phyloP scores from a whole-genome alignment of 306 rosid genomes.

The Datisca glomerata region DNA sequence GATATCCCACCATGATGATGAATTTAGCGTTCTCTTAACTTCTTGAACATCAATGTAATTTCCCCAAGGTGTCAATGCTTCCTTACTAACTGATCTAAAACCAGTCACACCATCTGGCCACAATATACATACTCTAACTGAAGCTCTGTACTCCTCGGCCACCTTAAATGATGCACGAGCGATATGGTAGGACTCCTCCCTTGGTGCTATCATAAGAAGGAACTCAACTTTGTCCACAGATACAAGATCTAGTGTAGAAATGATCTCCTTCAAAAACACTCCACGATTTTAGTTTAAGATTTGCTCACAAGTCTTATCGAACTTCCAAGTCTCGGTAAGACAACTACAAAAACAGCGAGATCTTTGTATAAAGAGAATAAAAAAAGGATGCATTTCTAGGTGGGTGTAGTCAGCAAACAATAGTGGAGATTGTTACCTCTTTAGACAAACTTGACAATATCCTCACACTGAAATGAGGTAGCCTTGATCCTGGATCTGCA shows the following conservation, averaged over 20 bases:
- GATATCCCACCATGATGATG: slow-evolving; percentile 58
- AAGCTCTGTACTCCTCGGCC: slow-evolving; percentile 41
- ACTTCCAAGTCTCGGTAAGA: too few relatives aligned
- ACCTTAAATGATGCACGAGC: slow-evolving; percentile 55
- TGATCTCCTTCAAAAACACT: slow-evolving; percentile 27
- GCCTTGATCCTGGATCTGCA: slow-evolving; percentile 71
- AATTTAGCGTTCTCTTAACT: slow-evolving; percentile 26
- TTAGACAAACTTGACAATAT: slow-evolving; percentile 20
- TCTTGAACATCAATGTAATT: slow-evolving; percentile 49
- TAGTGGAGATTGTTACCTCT: slow-evolving; percentile 33
- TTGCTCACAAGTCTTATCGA: neutral
- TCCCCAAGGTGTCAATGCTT: slow-evolving; percentile 45
- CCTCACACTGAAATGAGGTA: slow-evolving; percentile 79
- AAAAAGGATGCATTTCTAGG: slow-evolving; percentile 4
- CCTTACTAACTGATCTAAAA: slow-evolving; percentile 32
- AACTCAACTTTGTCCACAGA: slow-evolving; percentile 58
- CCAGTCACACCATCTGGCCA: slow-evolving; percentile 40
- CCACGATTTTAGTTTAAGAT: neutral
- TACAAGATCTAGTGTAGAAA: slow-evolving; percentile 69
- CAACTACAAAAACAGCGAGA: too few relatives aligned
- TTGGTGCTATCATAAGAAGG: slow-evolving; percentile 61
- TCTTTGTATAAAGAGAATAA: neutral
- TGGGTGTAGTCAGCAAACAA: too few relatives aligned
- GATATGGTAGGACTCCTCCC: slow-evolving; percentile 35
- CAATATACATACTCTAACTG: slow-evolving; percentile 46